These are phyloP conservation scores for Schizophyllum amplum DNA, from an alignment of 1,284 basidiomycete genomes.

Conservation along the genomic window DNA sequence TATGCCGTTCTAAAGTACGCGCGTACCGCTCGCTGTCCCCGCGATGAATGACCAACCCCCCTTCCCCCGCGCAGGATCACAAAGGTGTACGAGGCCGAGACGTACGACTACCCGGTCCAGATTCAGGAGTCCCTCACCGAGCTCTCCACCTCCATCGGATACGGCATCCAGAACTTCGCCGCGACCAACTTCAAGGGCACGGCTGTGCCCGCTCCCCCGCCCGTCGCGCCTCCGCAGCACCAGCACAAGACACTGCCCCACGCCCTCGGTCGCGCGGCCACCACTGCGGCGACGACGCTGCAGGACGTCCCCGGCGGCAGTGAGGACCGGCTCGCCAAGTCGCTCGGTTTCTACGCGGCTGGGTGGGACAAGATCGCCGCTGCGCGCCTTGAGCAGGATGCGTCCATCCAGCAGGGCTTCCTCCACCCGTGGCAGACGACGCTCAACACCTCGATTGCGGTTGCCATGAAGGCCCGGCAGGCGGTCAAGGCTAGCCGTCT, in stretches of 20 bases:
- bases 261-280: conserved; percentile 81
- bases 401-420: conserved; percentile 66
- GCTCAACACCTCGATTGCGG: conserved; percentile 69
- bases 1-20: conserved; percentile 72
- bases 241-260: conserved; percentile 95
- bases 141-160: conserved; percentile 65
- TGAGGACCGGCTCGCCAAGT: conserved; percentile 36
- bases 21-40: conserved; percentile 4
- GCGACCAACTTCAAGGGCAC: conserved; percentile 79
- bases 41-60: not conserved
- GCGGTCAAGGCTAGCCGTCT: conserved; percentile 80
- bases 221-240: conserved; percentile 42
- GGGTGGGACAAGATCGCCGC: conserved; percentile 87
- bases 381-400: conserved; percentile 81
- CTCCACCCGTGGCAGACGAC: conserved; percentile 90
- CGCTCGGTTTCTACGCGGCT: conserved; percentile 71
- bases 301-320: not conserved
- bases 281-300: conserved; percentile 20
- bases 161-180: conserved; percentile 81
- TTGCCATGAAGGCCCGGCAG: conserved; percentile 86
- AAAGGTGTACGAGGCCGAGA: conserved; percentile 79
- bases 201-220: conserved; percentile 61
- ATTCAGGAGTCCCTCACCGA: conserved; percentile 72
- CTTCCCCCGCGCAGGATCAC: conserved; percentile 51
- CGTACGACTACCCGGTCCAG: conserved; percentile 84